These are phyloP conservation scores for Penicillium freii DNA, from an alignment of 2,329 filamentous ascomycete genomes.

Conservation along the genomic window DNA sequence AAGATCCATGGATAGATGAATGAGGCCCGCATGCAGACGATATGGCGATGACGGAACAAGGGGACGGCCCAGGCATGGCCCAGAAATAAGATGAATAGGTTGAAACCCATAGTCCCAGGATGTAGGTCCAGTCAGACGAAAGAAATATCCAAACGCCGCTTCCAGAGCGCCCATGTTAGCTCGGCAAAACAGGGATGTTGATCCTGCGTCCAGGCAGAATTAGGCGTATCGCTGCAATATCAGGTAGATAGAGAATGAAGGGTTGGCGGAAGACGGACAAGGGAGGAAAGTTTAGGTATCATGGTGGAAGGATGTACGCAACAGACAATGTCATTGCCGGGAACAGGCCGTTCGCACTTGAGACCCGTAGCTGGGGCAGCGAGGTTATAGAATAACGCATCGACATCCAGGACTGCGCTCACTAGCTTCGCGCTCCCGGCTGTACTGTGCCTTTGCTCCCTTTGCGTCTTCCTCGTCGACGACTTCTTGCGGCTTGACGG, in stretches of 20 bases:
- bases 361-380: neutral
- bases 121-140: neutral
- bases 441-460: constrained; percentile 55
- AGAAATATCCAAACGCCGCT: constrained; percentile 19
- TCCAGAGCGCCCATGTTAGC: constrained; percentile 16
- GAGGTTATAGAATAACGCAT: constrained; percentile 59
- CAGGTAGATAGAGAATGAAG: neutral
- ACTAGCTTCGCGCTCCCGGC: constrained; percentile 53
- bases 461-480: constrained; percentile 77
- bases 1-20: neutral
- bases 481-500: constrained; percentile 78
- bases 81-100: neutral
- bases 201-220: constrained; percentile 20
- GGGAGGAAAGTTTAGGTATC: neutral
- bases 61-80: neutral
- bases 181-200: neutral
- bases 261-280: neutral
- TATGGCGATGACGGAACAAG: neutral
- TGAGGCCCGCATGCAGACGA: neutral
- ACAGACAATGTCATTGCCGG: neutral
- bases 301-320: neutral
- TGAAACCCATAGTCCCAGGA: neutral
- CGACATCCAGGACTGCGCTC: constrained; percentile 61
- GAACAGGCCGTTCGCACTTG: neutral
- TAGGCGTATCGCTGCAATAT: constrained; percentile 6